Evolutionary conservation across 768 basidiomycete genomes (phyloP), one percentile per base, ranked within the genome.

Genomic region (Mycena indigotica): DNA sequence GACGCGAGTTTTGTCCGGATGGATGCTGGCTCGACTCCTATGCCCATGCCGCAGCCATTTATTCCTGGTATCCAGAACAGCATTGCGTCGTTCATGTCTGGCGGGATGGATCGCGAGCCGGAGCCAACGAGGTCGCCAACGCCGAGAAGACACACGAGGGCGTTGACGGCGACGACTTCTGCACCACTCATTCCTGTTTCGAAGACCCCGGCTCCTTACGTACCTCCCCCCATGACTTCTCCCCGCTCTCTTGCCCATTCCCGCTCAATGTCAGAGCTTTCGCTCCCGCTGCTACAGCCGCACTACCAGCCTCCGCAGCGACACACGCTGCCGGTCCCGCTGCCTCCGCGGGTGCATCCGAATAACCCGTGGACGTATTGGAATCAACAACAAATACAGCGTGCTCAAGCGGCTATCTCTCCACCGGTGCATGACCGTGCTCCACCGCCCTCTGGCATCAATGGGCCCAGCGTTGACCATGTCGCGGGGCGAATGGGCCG

Each of bases 71-170:
- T 44, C 15, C 41, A 44, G 41, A 8, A 15, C 41, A 44, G 41
- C 41, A 44, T 44, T 23, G 41, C 41, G 41, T 44, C 41, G 41
- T 44, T 44, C 41, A 44, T 44, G 41, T 44, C 41, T 23, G 41
- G 46, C 46, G 46, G 46, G 46, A 48, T 48, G 46, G 46, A 48
- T 28, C 13, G 13, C 24, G 46, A 48, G 15, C 8, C 8, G 13
- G 41, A 44, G 13, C 41, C 41, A 23, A 8, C 16, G 41, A 21
- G 24, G 8, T 10, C 21, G 41, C 12, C 41, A 23, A 23, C 10
- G 41, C 12, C 12, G 12, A 45, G 41, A 8, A 45, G 41, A 23
- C 10, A 10, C 16, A 10, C 41, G 41, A 10, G 41, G 10, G 16
- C 41, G 10, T 45, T 45, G 41, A 45, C 41, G 8, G 41, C 41